These are phyloP conservation scores for Mycocentrospora acerina DNA, from an alignment of 2,329 filamentous ascomycete species.

Conservation along the genomic window DNA sequence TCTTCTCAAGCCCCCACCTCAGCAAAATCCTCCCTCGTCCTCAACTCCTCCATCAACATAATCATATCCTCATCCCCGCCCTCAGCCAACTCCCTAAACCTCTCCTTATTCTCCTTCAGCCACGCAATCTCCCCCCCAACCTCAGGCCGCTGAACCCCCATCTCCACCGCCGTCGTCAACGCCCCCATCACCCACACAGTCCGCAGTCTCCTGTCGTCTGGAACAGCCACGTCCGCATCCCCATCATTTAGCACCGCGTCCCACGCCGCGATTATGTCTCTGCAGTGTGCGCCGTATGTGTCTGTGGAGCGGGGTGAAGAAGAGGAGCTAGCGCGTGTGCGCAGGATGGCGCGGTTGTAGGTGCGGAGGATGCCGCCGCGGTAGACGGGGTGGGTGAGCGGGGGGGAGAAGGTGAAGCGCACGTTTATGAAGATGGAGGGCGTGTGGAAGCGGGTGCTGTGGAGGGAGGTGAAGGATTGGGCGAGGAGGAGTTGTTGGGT, in stretches of 20 bases:
- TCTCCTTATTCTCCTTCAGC: background rate
- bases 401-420: constrained; percentile 2
- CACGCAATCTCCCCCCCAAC: constrained; percentile 3
- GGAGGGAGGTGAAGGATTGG: constrained; percentile 1
- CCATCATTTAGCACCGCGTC: too few relatives aligned
- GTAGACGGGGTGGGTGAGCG: constrained; percentile 1
- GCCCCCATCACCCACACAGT: constrained; percentile 4
- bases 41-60: background rate
- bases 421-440: constrained; percentile 5
- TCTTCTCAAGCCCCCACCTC: too few relatives aligned
- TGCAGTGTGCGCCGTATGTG: constrained; percentile 3
- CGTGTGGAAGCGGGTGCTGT: constrained; percentile 4
- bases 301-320: constrained; percentile 1
- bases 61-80: constrained; percentile 3
- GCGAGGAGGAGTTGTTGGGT: constrained; percentile 3
- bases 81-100: background rate
- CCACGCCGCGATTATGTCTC: constrained; percentile 1
- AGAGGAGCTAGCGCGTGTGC: constrained; percentile 1
- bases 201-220: background rate
- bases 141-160: constrained; percentile 4
- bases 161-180: constrained; percentile 5
- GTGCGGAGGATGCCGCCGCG: constrained; percentile 1
- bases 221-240: background rate
- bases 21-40: constrained; percentile 2
- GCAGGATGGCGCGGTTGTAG: constrained; percentile 4